Base-by-base conservation (phyloP, 164 flowering plant genomes). In the Magnolia sinica region DNA sequence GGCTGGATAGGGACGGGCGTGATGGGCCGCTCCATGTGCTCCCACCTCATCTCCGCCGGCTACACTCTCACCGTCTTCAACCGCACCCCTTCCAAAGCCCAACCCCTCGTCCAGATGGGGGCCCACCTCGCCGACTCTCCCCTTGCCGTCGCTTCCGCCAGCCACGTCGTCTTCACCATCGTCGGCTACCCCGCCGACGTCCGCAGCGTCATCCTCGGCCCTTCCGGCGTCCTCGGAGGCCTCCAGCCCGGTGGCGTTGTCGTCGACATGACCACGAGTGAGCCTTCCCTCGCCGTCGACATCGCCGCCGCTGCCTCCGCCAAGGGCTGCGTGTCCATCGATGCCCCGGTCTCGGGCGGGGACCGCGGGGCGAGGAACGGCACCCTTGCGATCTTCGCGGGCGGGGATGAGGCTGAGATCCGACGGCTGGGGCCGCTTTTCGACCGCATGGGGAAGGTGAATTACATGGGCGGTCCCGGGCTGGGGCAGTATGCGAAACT, bases 1-100 rank as follows among this genome's bases (percentile, higher is more conserved):
- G 98, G 99, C n/a, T 96, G 99, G 99, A 92, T 96, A 81, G 99
- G 99, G n/a, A 96, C 99, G 24, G 98, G 99, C 76, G 92, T 96
- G 6, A 96, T 96, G 99, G 98, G 99, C 72, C 83, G 80, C 8
- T 89, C 93, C 79, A 96, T 96, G 99, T 91, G 97, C 83, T 68
- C 83, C 67, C 99, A 91, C 80, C 84, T 96, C 61, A 82, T 96
- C 88, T 80, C 78, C 49, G 95, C 95, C 74, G 99, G 99, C 82
- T 96, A 88, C 88, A 14, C 88, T 13, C 80, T 96, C 87, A 94
- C 98, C 73, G 81, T 96, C 87, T 96, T 87, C 97, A 96, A 90
- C 82, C 92, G 99, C 78, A 96, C 99, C 70, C 78, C 81, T 76
- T 87, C 98, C 82, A 94, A 96, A 77, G 93, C 98, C 77, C 92